Conservation (phyloP, 768 basidiomycete species). For the Phylloporus sp. region DNA sequence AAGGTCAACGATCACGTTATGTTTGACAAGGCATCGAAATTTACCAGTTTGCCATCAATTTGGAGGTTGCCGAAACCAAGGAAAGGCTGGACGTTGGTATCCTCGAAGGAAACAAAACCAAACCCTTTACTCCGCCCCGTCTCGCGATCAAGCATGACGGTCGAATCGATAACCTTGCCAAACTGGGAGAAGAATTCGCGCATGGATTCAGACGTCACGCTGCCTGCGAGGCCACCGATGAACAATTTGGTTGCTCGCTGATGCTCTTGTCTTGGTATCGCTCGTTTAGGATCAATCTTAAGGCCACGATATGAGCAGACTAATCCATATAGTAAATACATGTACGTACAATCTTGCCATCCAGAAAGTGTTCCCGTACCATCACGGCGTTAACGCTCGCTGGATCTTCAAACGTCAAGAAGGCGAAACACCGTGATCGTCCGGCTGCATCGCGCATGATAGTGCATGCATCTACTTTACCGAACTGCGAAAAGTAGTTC, state of each 20-base stretch:
- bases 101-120: conserved; percentile 95
- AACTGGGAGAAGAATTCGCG: conserved; percentile 91
- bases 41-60: conserved; percentile 91
- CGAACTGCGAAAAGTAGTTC: conserved; percentile 93
- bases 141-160: conserved; percentile 97
- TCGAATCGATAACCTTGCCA: conserved; percentile 95
- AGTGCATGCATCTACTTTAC: conserved; percentile 94
- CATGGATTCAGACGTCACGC: conserved; percentile 92
- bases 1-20: neutral
- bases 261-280: conserved; percentile 95
- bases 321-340: conserved; percentile 10
- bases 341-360: conserved; percentile 89
- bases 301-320: conserved; percentile 19
- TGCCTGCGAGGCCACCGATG: conserved; percentile 89
- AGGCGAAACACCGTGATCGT: conserved; percentile 95
- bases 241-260: conserved; percentile 92
- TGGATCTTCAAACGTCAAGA: conserved; percentile 92
- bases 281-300: conserved; percentile 99
- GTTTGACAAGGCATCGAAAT: conserved; percentile 25
- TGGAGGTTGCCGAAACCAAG: conserved; percentile 85
- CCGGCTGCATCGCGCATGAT: conserved; percentile 98
- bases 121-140: conserved; percentile 95
- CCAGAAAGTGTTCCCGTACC: conserved; percentile 90
- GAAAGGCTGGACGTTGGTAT: conserved; percentile 85
- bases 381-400: conserved; percentile 94